phyloP scores from a whole-genome alignment of 208 protist species.

The Wallacemonas sp. region DNA sequence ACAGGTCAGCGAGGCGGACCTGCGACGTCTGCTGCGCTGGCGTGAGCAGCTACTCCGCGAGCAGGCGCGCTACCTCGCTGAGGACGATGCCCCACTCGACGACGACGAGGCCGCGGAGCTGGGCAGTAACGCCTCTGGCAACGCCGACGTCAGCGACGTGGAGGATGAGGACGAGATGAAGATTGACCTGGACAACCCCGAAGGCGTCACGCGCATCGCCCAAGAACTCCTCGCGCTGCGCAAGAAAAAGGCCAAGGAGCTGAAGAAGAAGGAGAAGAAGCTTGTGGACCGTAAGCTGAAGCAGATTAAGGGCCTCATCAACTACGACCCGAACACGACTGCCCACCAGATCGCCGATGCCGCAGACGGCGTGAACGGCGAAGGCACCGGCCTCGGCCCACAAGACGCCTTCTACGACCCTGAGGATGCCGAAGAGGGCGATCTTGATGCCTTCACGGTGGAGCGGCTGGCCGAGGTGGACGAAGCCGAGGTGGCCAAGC shows the following conservation, averaged over 20 bases:
- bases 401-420: conserved; percentile 13
- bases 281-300: conserved; percentile 91
- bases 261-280: conserved; percentile 93
- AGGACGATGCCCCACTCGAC: conserved; percentile 12
- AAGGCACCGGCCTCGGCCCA: conserved; percentile 10
- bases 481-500: conserved; percentile 43
- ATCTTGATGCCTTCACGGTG: conserved; percentile 70
- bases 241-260: conserved; percentile 80
- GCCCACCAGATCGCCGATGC: conserved; percentile 70
- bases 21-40: conserved; percentile 94
- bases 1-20: conserved; percentile 94
- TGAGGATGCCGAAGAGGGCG: conserved; percentile 22
- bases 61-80: conserved; percentile 24
- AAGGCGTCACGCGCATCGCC: conserved; percentile 81
- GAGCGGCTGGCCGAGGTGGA: conserved; percentile 66
- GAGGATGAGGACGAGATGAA: conserved; percentile 32
- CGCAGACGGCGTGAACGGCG: conserved; percentile 41
- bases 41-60: conserved; percentile 81
- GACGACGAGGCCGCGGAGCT: conserved; percentile 21
- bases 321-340: conserved; percentile 85
- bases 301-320: conserved; percentile 91
- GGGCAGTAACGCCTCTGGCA: conserved; percentile 24
- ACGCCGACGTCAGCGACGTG: conserved; percentile 15
- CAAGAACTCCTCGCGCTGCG: conserved; percentile 82
- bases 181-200: conserved; percentile 79